Base-by-base conservation (phyloP, 2,329 filamentous ascomycete genomes). In the Colletotrichum liriopes region DNA sequence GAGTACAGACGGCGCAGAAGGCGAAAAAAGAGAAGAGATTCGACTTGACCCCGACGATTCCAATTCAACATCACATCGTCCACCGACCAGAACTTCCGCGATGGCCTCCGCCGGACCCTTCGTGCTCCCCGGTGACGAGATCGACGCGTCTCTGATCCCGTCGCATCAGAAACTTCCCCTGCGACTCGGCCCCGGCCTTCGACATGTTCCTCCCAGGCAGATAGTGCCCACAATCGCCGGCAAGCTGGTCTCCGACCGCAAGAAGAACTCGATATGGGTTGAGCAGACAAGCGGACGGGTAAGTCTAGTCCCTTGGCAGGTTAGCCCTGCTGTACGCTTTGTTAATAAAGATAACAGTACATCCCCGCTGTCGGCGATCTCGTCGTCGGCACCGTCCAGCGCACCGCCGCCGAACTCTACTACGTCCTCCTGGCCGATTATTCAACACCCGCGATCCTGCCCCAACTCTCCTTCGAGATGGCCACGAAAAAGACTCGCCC, bases 401-500 rank as follows among this genome's bases (percentile, higher is more conserved):
- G 92, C 81, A 92, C 91, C 67, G 89, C 91, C 62, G 86, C 88
- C 69, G 96, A 98, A 77, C 89, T 90, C 80, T 98, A 94, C 87
- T 92, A 93, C 82, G 95, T 95, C 81, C 87, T 88, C 76, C 87
- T 98, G 65, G 93, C 94, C 37, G 87, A 91, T 66, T 88, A 91
- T 79, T 88, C 89, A 5, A 79, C 87, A 2, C 83, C 89, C 70
- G 94, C 93, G 1, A 86, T 93, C 23, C 90, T 98, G 1, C 94
- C 94, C 0, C 93, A 97, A 76, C 88, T 98, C 26, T 91, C 95
- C n/a, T 99, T 99, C 81, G 96, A 98, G 82, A 91, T 92, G 74
- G 96, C 95, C 23, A 94, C 93, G 55, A 96, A 95, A 82, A 98
- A 98, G 84, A 98, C 94, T 3, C 89, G 95, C 1, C 96, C 96